Percentiles rank a stretch among this genome's conserved stretches.
phyloP scores from a whole-genome alignment of 23 red algal species.

The Cyanidium caldarium region DNA sequence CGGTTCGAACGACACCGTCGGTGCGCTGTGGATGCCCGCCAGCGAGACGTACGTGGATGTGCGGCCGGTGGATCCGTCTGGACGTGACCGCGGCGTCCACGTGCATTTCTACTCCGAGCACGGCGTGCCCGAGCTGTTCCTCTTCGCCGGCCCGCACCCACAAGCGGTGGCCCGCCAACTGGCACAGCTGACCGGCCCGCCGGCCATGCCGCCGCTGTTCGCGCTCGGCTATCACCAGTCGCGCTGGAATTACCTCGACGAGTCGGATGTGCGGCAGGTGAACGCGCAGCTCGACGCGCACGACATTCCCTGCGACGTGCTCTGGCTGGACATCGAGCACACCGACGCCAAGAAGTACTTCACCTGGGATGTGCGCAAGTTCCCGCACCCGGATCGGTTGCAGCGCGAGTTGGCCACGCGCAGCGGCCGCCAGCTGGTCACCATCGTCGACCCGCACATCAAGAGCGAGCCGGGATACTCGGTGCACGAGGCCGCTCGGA shows the following conservation, averaged over 20 bases:
- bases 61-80: background rate
- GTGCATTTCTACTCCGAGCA: constrained; percentile 63
- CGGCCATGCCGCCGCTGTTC: constrained; percentile 71
- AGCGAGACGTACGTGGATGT: constrained; percentile 80
- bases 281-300: constrained; percentile 52
- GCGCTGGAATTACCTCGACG: constrained; percentile 84
- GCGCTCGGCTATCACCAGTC: constrained; percentile 90
- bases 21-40: constrained; percentile 64
- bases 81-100: background rate
- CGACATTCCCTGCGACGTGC: constrained; percentile 81
- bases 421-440: constrained; percentile 62
- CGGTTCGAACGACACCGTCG: constrained; percentile 6
- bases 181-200: constrained; percentile 37
- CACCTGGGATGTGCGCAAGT: constrained; percentile 80
- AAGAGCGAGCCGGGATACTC: constrained; percentile 56
- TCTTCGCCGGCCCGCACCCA: constrained; percentile 24
- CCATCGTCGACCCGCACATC: constrained; percentile 93
- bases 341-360: constrained; percentile 95
- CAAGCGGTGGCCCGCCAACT: constrained; percentile 39
- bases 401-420: constrained; percentile 31
- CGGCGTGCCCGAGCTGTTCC: constrained; percentile 60
- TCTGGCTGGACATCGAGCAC: constrained; percentile 99
- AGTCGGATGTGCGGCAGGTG: constrained; percentile 42
- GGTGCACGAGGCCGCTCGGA: constrained; percentile 34
- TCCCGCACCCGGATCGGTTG: constrained; percentile 45